Conservation (phyloP, 495 filamentous ascomycete species). For the Sabuloglossum arenarium region DNA sequence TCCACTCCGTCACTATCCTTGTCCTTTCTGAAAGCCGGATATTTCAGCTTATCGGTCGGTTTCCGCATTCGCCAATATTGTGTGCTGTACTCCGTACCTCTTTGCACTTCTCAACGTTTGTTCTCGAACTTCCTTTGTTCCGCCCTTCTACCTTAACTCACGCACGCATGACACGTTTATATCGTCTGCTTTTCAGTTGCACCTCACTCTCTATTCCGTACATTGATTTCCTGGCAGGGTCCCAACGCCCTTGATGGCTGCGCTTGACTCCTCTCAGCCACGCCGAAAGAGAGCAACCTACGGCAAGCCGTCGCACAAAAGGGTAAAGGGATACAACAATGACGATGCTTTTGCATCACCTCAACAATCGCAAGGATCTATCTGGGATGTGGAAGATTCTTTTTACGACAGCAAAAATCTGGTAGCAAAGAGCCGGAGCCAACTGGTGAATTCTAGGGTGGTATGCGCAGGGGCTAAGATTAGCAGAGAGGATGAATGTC, state of each 20-base stretch:
- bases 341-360: background rate
- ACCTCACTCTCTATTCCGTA: background rate
- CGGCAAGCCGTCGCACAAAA: conserved; percentile 20
- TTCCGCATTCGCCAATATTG: background rate
- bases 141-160: background rate
- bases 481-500: background rate
- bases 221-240: background rate
- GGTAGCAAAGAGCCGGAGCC: background rate
- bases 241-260: conserved; percentile 10
- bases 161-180: background rate
- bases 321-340: conserved; percentile 9
- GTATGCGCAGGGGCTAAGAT: background rate
- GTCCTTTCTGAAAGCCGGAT: background rate
- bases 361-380: background rate
- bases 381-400: background rate
- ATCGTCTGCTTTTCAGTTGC: background rate
- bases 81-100: background rate
- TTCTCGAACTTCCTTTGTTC: background rate
- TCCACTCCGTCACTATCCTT: background rate
- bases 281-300: conserved; percentile 28
- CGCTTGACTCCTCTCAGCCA: conserved; percentile 2
- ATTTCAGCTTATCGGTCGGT: background rate
- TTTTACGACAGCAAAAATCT: background rate
- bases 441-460: background rate
- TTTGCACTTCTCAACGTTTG: background rate